phyloP scores from a whole-genome alignment of 441 rosid species.

The Codiaeum variegatum region DNA sequence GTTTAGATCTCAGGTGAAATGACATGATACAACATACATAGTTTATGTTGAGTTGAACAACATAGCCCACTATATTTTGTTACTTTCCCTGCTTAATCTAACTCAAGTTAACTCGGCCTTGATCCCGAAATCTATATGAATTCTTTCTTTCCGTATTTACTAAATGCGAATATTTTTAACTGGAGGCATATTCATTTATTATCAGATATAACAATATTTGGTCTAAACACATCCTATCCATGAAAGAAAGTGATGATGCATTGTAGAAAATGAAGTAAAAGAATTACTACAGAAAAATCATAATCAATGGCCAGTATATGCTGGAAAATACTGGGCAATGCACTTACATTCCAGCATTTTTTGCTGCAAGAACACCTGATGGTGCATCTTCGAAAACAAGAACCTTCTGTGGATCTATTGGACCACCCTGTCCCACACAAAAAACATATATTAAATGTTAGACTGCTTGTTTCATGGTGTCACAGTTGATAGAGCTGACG shows the following conservation, averaged over 20 bases:
- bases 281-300: background rate
- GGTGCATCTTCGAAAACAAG: slow-evolving; percentile 97
- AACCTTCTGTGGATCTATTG: slow-evolving; percentile 45
- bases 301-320: background rate
- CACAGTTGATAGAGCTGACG: background rate
- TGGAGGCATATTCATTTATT: background rate
- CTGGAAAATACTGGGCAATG: slow-evolving; percentile 12
- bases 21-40: background rate
- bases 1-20: background rate
- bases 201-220: background rate
- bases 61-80: background rate
- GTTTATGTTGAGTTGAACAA: background rate
- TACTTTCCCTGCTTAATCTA: background rate
- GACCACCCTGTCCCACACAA: slow-evolving; percentile 50
- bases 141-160: background rate
- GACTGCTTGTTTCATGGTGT: background rate
- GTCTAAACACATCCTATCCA: background rate
- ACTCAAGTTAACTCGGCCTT: background rate
- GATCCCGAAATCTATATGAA: too few species aligned
- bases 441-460: slow-evolving; percentile 9
- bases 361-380: slow-evolving; percentile 81
- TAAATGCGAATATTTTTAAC: background rate
- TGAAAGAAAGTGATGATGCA: background rate
- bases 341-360: slow-evolving; percentile 90
- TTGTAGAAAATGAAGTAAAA: background rate